phyloP scores from a whole-genome alignment of 345 rosid species.

The Lagerstroemia speciosa region DNA sequence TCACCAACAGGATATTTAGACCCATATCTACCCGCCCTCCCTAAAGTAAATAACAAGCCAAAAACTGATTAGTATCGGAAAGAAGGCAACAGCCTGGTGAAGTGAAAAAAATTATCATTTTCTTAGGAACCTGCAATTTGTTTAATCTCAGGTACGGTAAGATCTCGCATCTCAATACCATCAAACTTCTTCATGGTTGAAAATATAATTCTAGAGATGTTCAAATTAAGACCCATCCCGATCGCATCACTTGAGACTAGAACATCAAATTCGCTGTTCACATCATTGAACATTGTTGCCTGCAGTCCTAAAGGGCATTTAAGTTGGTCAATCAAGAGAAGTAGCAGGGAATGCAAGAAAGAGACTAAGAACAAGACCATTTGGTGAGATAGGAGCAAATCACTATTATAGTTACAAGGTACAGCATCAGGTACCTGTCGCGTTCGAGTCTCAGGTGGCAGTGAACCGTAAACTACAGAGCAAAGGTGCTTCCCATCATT shows the following conservation, averaged over 20 bases:
- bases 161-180: slow-evolving; percentile 55
- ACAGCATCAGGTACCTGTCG: slow-evolving; percentile 55
- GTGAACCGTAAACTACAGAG: slow-evolving; percentile 89
- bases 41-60: slow-evolving; percentile 18
- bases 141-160: slow-evolving; percentile 79
- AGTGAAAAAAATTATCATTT: slow-evolving; percentile 1
- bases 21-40: slow-evolving; percentile 89
- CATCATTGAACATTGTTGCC: slow-evolving; percentile 87
- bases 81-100: background rate
- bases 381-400: background rate
- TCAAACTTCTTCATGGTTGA: slow-evolving; percentile 69
- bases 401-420: slow-evolving; percentile 6
- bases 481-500: slow-evolving; percentile 61
- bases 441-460: slow-evolving; percentile 91
- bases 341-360: background rate
- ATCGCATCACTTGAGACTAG: slow-evolving; percentile 98
- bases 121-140: slow-evolving; percentile 71
- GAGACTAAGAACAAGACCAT: background rate
- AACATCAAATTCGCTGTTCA: slow-evolving; percentile 74
- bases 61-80: background rate
- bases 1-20: slow-evolving; percentile 86
- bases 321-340: background rate
- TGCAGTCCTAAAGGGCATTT: slow-evolving; percentile 35
- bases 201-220: slow-evolving; percentile 84
- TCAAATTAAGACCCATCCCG: slow-evolving; percentile 94